Conservation (phyloP, 176 grass and related monocot genomes). For the Cocos nucifera region DNA sequence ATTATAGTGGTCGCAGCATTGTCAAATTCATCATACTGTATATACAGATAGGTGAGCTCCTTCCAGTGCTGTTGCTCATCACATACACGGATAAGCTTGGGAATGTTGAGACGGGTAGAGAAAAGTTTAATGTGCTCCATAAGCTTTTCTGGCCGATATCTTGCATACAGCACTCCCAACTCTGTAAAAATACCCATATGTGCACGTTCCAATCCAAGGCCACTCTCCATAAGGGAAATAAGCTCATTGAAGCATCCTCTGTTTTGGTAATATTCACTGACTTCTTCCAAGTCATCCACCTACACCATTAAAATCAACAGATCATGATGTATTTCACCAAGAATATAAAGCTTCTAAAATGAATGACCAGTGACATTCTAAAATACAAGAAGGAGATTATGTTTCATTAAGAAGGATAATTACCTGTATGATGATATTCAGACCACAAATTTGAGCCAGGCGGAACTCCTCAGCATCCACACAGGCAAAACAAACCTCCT, state of each 20-base stretch:
- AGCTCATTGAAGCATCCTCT: conserved; percentile 93
- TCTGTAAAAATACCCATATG: conserved; percentile 98
- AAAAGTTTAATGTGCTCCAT: conserved; percentile 99
- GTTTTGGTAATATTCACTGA: conserved; percentile 92
- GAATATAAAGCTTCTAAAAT: no score
- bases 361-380: no score
- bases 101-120: conserved; percentile 81
- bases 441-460: conserved; percentile 90
- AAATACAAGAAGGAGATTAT: no score
- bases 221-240: conserved; percentile 87
- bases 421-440: conserved; percentile 95
- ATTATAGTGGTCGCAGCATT: conserved; percentile 99
- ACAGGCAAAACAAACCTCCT: conserved; percentile 97
- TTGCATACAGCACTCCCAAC: conserved; percentile 86
- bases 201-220: conserved; percentile 54
- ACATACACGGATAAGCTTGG: conserved; percentile 87
- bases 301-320: conserved; percentile 6
- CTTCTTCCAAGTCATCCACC: conserved; percentile 97
- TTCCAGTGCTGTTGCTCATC: conserved; percentile 99
- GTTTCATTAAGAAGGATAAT: background rate
- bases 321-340: no score
- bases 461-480: conserved; percentile 95
- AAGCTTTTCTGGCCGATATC: conserved; percentile 90
- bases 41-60: conserved; percentile 90
- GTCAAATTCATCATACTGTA: conserved; percentile 90